Evolutionary conservation across 768 basidiomycete species (phyloP), one percentile per base, ranked within the genome.

Genomic region (Podaxis sp.): DNA sequence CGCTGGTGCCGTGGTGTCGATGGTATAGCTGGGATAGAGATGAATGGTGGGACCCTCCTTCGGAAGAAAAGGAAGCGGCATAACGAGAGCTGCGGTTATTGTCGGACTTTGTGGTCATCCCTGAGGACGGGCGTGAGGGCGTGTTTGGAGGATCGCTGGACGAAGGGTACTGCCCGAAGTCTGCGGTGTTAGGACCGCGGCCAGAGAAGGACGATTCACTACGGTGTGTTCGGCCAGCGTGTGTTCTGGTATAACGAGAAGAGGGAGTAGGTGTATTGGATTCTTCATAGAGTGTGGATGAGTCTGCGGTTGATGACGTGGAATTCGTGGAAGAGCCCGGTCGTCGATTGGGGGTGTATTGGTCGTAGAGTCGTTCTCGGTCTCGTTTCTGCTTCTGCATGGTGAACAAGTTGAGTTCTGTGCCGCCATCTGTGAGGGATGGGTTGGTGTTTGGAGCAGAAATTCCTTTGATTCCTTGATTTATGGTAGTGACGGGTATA

Each of bases 401-500:
- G 24, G 82, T 77, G 69, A 80, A 84, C 66, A 84, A 80, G 73
- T 88, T 92, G 69, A 91, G 76, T 65, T 91, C 89, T 10, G 88
- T 87, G 41, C 91, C 92, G 66, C 84, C 79, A 49, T 82, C 64
- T 1, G 90, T 91, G 60, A 93, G 84, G 12, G 87, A 85, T 5
- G 91, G 91, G 69, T 94, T 94, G 26, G 91, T 92, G 68, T 89
- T 88, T 7, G 91, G 91, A 4, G 91, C 92, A 33, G 90, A 93
- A 66, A 94, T 93, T 54, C 81, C 83, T 71, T 81, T 79, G 38
- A 85, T 72, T 48, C 81, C 84, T 69, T 88, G 86, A 37, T 79
- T 83, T 56, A 83, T 73, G 7, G 84, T 84, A 24, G 74, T 77
- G 54, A 85, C 84, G 41, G 88, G 74, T 41, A 87, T 68, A 26